Percentiles rank a stretch among this genome's conserved stretches.
These are phyloP conservation scores for Pelargonium cotyledonis DNA, from an alignment of 441 rosid genomes.

Conservation along the genomic window DNA sequence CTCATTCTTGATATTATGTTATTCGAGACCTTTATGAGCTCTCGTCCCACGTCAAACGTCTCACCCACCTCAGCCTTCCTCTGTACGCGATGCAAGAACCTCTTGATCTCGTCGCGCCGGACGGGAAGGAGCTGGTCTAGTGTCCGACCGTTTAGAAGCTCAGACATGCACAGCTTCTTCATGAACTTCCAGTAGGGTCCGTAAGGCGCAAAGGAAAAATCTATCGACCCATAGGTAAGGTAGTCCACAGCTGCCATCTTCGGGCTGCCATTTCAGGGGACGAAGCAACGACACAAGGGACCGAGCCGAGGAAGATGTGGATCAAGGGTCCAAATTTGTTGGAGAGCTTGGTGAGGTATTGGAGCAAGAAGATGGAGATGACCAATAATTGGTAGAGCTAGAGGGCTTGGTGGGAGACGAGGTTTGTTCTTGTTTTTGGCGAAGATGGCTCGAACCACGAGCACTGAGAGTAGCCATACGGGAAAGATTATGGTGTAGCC, in stretches of 20 bases:
- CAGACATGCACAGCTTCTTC: slow-evolving; percentile 42
- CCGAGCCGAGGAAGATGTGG: slow-evolving; percentile 44
- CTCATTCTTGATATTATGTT: slow-evolving; percentile 38
- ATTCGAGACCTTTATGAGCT: slow-evolving; percentile 32
- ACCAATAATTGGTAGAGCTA: slow-evolving; percentile 52
- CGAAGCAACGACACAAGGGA: slow-evolving; percentile 45
- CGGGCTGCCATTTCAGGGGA: slow-evolving; percentile 44
- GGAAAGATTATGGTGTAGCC: slow-evolving; percentile 24
- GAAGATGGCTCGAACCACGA: slow-evolving; percentile 27
- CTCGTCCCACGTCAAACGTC: slow-evolving; percentile 31
- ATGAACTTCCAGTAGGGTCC: slow-evolving; percentile 58
- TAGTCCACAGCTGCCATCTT: slow-evolving; percentile 27
- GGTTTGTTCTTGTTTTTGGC: slow-evolving; percentile 13
- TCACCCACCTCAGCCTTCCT: slow-evolving; percentile 27
- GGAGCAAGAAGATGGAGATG: slow-evolving; percentile 57
- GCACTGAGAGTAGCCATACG: slow-evolving; percentile 28
- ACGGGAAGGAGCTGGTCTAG: slow-evolving; percentile 30
- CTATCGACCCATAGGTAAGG: slow-evolving; percentile 41
- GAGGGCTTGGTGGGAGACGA: slow-evolving; percentile 44
- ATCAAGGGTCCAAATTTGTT: slow-evolving; percentile 54
- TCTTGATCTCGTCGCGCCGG: slow-evolving; percentile 28
- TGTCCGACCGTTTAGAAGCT: slow-evolving; percentile 36
- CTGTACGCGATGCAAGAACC: slow-evolving; percentile 20
- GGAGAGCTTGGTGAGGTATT: slow-evolving; percentile 51
- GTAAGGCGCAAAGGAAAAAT: slow-evolving; percentile 39